phyloP scores from a whole-genome alignment of 768 basidiomycete genomes.

The Agrocybe pediades region DNA sequence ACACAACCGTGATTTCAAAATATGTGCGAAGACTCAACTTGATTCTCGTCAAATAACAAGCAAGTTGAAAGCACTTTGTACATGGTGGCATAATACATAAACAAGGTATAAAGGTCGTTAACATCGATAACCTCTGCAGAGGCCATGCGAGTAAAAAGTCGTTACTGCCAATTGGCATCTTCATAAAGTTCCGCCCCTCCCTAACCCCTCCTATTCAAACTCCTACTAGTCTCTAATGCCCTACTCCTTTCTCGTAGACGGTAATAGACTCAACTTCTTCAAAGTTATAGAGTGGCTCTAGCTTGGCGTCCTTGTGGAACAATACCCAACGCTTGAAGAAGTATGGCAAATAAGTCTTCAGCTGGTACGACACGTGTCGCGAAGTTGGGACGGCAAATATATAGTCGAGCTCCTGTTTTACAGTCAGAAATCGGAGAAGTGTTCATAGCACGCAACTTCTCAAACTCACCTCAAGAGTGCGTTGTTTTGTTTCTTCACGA shows the following conservation, averaged over 20 bases:
- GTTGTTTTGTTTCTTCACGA: constrained; percentile 44
- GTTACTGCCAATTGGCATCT: too few species aligned
- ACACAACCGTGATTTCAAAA: not conserved
- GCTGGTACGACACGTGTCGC: constrained; percentile 43
- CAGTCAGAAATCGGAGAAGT: not conserved
- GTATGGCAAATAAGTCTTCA: constrained; percentile 40
- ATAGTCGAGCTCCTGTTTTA: constrained; percentile 36
- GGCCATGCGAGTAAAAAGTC: too few species aligned
- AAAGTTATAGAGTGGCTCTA: constrained; percentile 50
- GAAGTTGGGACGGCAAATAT: constrained; percentile 48
- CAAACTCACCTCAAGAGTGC: constrained; percentile 38
- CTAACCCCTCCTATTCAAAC: not conserved
- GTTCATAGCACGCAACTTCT: not conserved
- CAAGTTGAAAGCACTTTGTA: too few species aligned
- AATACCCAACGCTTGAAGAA: constrained; percentile 46
- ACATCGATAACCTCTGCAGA: too few species aligned
- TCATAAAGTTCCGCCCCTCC: not conserved
- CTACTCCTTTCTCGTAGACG: constrained; percentile 42
- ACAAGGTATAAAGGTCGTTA: too few species aligned
- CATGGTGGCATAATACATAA: too few species aligned
- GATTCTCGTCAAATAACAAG: too few species aligned
- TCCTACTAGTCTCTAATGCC: constrained; percentile 21
- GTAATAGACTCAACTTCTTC: constrained; percentile 47
- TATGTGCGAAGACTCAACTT: not conserved
- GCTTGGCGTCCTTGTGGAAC: constrained; percentile 29